A percentile compares a stretch with the other conserved stretches of the same genome.
Conservation (phyloP, 768 basidiomycete species). For the Xerocomus spinulosus region DNA sequence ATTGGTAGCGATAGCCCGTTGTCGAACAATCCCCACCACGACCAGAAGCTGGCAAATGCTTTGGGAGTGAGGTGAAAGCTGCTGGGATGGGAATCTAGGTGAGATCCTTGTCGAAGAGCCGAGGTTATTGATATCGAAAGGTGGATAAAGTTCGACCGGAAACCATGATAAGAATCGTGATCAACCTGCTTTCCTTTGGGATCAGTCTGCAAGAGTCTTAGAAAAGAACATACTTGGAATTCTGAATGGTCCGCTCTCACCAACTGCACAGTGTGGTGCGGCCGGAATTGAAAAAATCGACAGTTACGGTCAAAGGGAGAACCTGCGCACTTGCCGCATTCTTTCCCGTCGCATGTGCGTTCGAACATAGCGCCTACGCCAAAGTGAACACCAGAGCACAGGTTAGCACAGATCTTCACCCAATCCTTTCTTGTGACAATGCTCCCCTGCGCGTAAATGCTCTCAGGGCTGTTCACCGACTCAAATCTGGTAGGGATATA, state of each 20-base stretch:
- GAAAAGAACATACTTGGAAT: slow-evolving; percentile 43
- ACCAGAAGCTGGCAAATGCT: slow-evolving; percentile 84
- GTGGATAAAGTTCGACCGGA: slow-evolving; percentile 93
- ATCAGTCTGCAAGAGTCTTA: background rate
- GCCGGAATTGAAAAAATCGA: slow-evolving; percentile 72
- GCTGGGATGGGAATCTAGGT: slow-evolving; percentile 40
- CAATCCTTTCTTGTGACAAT: slow-evolving; percentile 31
- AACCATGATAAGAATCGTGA: slow-evolving; percentile 78
- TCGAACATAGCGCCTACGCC: slow-evolving; percentile 83
- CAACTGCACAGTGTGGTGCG: slow-evolving; percentile 73
- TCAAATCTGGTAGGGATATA: slow-evolving; percentile 21
- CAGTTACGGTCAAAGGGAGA: slow-evolving; percentile 71
- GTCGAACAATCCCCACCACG: slow-evolving; percentile 89
- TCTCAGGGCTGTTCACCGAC: background rate
- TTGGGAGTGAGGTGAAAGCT: slow-evolving; percentile 84
- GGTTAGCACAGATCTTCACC: slow-evolving; percentile 77
- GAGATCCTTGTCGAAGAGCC: slow-evolving; percentile 38
- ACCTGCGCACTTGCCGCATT: slow-evolving; percentile 60
- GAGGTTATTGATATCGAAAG: slow-evolving; percentile 82
- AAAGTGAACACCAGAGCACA: slow-evolving; percentile 80
- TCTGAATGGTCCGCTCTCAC: slow-evolving; percentile 42
- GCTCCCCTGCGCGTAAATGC: slow-evolving; percentile 18
- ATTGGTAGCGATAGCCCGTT: slow-evolving; percentile 74
- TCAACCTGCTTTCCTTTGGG: slow-evolving; percentile 31
- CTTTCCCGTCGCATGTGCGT: slow-evolving; percentile 62